Conservation (phyloP, 148 eudicot species). For the Bassia scoparia region DNA sequence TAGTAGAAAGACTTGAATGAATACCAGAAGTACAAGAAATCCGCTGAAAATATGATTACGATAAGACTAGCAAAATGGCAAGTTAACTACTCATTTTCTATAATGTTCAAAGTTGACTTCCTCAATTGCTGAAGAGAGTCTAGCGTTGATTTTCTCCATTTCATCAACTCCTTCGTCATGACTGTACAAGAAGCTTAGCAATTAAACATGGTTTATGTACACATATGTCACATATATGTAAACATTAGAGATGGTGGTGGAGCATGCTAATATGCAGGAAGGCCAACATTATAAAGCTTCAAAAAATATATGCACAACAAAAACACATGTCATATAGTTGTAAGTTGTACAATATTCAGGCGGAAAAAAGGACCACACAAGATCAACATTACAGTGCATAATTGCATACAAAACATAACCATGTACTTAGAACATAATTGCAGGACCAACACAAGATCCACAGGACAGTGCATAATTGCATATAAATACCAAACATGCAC, state of each 20-base stretch:
- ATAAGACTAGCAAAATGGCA: not conserved
- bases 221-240: not conserved
- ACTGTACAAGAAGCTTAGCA: conserved; percentile 13
- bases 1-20: not conserved
- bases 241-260: too few species aligned
- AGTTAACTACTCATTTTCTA: conserved; percentile 68
- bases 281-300: too few species aligned
- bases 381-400: too few species aligned
- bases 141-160: conserved; percentile 78
- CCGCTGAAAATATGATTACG: too few species aligned
- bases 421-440: too few species aligned
- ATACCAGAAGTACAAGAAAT: too few species aligned
- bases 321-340: too few species aligned
- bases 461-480: not conserved
- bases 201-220: not conserved
- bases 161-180: conserved; percentile 72
- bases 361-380: too few species aligned
- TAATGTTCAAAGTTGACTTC: conserved; percentile 81
- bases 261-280: too few species aligned
- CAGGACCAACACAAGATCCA: conserved; percentile 2
- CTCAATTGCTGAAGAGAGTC: conserved; percentile 84
- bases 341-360: not conserved
- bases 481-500: not conserved
- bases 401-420: too few species aligned
- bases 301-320: too few species aligned